Conservation (phyloP, 306 rosid species). For the Rosa rugosa region DNA sequence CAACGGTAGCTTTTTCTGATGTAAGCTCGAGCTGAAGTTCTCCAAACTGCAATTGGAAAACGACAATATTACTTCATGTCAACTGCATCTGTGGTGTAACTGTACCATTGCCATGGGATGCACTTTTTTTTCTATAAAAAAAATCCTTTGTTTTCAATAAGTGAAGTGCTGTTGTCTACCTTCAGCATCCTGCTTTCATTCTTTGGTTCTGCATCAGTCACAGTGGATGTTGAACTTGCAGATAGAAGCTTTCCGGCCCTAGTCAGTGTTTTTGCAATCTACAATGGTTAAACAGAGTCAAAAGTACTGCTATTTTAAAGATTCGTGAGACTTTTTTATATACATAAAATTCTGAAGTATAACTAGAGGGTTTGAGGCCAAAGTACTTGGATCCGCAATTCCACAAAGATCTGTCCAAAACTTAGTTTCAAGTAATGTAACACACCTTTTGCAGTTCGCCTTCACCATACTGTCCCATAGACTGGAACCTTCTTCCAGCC, state of each 20-base stretch:
- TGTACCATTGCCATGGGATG: neutral
- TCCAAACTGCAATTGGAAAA: slow-evolving; percentile 71
- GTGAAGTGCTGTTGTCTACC: slow-evolving; percentile 44
- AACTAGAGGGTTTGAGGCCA: neutral
- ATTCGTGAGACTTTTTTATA: slow-evolving; percentile 7
- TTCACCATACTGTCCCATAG: slow-evolving; percentile 93
- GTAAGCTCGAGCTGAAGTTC: slow-evolving; percentile 86
- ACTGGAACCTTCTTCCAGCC: slow-evolving; percentile 86
- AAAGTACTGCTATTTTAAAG: slow-evolving; percentile 28
- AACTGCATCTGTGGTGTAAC: neutral
- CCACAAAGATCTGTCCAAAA: neutral
- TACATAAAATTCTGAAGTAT: neutral
- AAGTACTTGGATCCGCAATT: neutral
- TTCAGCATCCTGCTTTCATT: slow-evolving; percentile 61
- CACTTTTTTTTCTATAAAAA: no score
- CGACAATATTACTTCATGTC: slow-evolving; percentile 17
- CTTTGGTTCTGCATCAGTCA: slow-evolving; percentile 48
- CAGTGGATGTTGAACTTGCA: slow-evolving; percentile 46
- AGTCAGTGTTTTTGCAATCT: slow-evolving; percentile 80
- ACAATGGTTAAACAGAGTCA: slow-evolving; percentile 29
- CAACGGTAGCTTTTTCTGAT: slow-evolving; percentile 66
- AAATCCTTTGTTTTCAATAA: slow-evolving; percentile 2
- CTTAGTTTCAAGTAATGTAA: slow-evolving; percentile 14
- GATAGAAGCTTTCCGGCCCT: slow-evolving; percentile 67
- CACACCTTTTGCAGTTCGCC: slow-evolving; percentile 85